Conservation (phyloP, 768 basidiomycete genomes). For the Calocera viscosa region DNA sequence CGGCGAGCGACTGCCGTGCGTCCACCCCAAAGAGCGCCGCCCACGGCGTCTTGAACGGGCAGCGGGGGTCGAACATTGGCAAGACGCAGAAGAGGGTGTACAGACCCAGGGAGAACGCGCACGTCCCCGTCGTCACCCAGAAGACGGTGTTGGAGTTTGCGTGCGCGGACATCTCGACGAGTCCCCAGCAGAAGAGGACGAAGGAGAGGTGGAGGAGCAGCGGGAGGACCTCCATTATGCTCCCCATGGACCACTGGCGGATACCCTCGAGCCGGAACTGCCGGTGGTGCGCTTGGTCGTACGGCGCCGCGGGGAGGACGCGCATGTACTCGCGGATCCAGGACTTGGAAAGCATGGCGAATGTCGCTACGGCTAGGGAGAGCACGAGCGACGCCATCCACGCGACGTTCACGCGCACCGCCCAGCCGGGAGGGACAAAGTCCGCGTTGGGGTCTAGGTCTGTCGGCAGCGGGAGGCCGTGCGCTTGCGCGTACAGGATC, state of each 20-base stretch:
- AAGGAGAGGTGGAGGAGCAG: neutral
- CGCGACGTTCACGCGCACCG: neutral
- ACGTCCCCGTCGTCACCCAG: neutral
- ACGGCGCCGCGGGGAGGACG: neutral
- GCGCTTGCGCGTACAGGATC: neutral
- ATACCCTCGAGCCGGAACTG: neutral
- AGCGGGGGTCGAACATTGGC: neutral
- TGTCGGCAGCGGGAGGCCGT: neutral
- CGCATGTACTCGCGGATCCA: conserved; percentile 8
- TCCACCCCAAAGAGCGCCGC: neutral
- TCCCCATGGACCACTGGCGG: neutral
- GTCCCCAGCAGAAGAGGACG: conserved; percentile 6
- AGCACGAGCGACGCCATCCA: neutral
- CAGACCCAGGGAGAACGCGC: neutral
- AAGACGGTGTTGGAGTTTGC: neutral
- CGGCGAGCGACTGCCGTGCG: neutral
- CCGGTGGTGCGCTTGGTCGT: neutral
- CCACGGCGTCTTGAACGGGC: neutral
- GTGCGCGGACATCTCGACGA: neutral
- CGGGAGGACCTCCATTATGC: neutral
- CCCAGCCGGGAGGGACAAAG: neutral
- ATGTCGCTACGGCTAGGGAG: neutral
- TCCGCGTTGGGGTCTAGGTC: neutral
- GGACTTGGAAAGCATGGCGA: neutral
- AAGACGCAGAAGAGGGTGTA: neutral